These are phyloP conservation scores for Phaeosphaeriaceae sp. DNA, from an alignment of 2,329 filamentous ascomycete species.

Conservation along the genomic window DNA sequence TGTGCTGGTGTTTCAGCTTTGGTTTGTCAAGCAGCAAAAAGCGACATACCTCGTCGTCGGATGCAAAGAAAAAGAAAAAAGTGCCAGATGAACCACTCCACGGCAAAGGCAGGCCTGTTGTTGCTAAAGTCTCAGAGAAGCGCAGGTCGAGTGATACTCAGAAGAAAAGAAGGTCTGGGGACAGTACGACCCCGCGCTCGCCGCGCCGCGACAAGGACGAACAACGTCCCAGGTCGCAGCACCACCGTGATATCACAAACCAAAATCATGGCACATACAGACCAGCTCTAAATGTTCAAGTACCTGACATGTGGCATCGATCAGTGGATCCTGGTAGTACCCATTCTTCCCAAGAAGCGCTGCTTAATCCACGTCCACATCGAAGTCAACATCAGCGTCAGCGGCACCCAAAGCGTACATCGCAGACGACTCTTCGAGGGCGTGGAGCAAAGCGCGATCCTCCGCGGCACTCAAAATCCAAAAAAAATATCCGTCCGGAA, in stretches of 20 bases:
- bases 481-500: constrained; percentile 32
- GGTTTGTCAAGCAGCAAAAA: constrained; percentile 39
- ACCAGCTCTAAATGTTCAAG: constrained; percentile 33
- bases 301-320: constrained; percentile 38
- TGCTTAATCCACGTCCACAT: constrained; percentile 46
- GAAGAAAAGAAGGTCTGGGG: constrained; percentile 33
- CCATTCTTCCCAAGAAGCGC: constrained; percentile 43
- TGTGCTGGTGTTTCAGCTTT: constrained; percentile 48
- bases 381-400: constrained; percentile 40
- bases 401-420: constrained; percentile 41
- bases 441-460: constrained; percentile 47
- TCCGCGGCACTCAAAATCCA: constrained; percentile 39
- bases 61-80: constrained; percentile 40
- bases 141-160: constrained; percentile 36
- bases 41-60: constrained; percentile 33
- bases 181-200: constrained; percentile 28
- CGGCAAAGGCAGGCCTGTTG: constrained; percentile 30
- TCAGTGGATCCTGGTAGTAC: constrained; percentile 29
- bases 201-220: constrained; percentile 32
- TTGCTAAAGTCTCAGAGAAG: constrained; percentile 38
- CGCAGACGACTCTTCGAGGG: constrained; percentile 43
- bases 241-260: constrained; percentile 21
- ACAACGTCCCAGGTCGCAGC: constrained; percentile 25
- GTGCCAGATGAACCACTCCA: constrained; percentile 29
- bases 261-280: constrained; percentile 25